Conservation (phyloP, 2,329 filamentous ascomycete genomes). For the Arthrobotrys sinensis region DNA sequence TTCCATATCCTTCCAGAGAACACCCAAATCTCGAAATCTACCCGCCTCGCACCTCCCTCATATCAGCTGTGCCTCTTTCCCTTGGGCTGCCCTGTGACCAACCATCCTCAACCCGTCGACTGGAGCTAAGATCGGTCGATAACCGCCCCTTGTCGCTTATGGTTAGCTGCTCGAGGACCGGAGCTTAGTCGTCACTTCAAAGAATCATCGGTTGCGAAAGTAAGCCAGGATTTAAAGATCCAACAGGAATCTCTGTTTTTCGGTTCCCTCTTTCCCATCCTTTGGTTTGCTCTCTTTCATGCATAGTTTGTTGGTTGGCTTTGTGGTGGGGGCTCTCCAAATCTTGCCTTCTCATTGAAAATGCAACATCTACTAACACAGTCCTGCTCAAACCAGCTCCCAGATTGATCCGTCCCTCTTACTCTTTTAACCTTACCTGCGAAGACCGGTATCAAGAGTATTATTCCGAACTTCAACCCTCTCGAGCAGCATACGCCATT, state of each 20-base stretch:
- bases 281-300: constrained; percentile 33
- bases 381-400: constrained; percentile 10
- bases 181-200: constrained; percentile 14
- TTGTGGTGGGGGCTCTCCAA: constrained; percentile 20
- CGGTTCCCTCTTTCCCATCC: constrained; percentile 18
- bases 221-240: constrained; percentile 24
- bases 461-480: neutral
- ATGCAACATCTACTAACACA: constrained; percentile 57
- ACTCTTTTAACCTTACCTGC: neutral
- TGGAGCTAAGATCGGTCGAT: constrained; percentile 30
- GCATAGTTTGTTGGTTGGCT: constrained; percentile 57
- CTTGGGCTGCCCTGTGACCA: constrained; percentile 9
- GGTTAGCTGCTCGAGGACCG: constrained; percentile 12
- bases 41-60: constrained; percentile 16
- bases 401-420: neutral
- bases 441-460: neutral
- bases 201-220: neutral
- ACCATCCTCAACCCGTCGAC: constrained; percentile 6
- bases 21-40: neutral
- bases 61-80: constrained; percentile 35
- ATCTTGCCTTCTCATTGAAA: constrained; percentile 35
- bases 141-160: constrained; percentile 48
- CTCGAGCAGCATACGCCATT: neutral
- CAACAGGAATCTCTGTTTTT: constrained; percentile 19
- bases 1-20: constrained; percentile 34